These are phyloP conservation scores for Boletus rubropictus DNA, from an alignment of 768 basidiomycete species.

Conservation along the genomic window DNA sequence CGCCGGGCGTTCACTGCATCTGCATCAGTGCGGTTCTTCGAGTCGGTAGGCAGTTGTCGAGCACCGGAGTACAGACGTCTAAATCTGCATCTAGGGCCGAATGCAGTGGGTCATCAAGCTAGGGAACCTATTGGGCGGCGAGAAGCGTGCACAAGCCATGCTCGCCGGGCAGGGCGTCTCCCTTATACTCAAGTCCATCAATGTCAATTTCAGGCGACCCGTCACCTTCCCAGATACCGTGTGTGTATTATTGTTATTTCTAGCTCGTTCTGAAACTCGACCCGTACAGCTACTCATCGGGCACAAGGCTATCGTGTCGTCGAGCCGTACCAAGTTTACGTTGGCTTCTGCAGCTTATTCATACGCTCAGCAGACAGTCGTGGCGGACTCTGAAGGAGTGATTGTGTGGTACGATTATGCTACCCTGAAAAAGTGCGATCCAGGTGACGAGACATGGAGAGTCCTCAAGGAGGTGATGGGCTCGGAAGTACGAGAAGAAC, in stretches of 20 bases:
- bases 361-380: slow-evolving; percentile 53
- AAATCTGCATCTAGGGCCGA: slow-evolving; percentile 42
- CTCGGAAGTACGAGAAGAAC: slow-evolving; percentile 17
- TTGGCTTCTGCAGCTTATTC: slow-evolving; percentile 58
- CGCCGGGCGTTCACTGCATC: not conserved
- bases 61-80: not conserved
- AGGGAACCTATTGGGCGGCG: slow-evolving; percentile 56
- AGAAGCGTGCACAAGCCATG: slow-evolving; percentile 49
- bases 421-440: slow-evolving; percentile 54
- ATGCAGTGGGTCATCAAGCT: slow-evolving; percentile 61
- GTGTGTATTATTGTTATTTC: slow-evolving; percentile 20
- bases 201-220: slow-evolving; percentile 61
- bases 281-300: slow-evolving; percentile 53
- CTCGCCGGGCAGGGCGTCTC: slow-evolving; percentile 61
- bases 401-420: slow-evolving; percentile 81
- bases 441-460: slow-evolving; percentile 44
- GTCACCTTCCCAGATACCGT: slow-evolving; percentile 76
- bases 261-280: not conserved
- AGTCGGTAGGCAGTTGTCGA: slow-evolving; percentile 44
- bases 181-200: slow-evolving; percentile 67
- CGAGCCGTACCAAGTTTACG: slow-evolving; percentile 41
- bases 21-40: slow-evolving; percentile 56
- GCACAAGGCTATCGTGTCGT: slow-evolving; percentile 43
- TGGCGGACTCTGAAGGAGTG: slow-evolving; percentile 57
- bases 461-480: slow-evolving; percentile 24